phyloP scores from a whole-genome alignment of 1,284 basidiomycete genomes.

The Cutaneotrichosporon curvatum region DNA sequence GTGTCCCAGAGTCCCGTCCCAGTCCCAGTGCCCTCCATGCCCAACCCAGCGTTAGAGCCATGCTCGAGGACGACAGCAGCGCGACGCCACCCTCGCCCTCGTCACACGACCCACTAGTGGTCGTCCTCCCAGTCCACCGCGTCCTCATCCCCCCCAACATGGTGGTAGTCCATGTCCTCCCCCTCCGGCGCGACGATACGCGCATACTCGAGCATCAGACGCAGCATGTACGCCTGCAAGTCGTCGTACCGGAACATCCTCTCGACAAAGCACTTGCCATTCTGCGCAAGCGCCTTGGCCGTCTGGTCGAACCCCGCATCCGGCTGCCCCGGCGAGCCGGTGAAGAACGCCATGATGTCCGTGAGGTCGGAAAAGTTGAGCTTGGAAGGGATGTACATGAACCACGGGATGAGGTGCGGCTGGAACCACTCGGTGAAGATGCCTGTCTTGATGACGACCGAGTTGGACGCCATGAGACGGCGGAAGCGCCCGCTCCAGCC shows the following conservation, averaged over 20 bases:
- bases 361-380: constrained; percentile 43
- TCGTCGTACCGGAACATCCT: constrained; percentile 44
- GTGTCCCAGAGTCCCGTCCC: too few species aligned
- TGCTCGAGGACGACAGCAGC: too few species aligned
- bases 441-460: constrained; percentile 48
- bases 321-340: constrained; percentile 36
- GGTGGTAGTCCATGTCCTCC: constrained; percentile 13
- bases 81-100: too few species aligned
- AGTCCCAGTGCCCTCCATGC: too few species aligned
- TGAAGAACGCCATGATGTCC: constrained; percentile 44
- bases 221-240: constrained; percentile 48
- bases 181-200: constrained; percentile 8
- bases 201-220: constrained; percentile 42
- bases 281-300: constrained; percentile 40
- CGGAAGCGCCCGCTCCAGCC: constrained; percentile 45
- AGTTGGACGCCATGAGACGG: constrained; percentile 46
- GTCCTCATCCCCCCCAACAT: not conserved
- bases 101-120: too few species aligned
- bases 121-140: too few species aligned
- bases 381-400: constrained; percentile 43
- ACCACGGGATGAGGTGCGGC: constrained; percentile 46
- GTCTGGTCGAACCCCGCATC: constrained; percentile 41
- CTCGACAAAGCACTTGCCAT: constrained; percentile 44
- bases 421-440: constrained; percentile 46
- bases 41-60: too few species aligned